Conservation (phyloP, 148 eudicot species). For the Cornus suecica region DNA sequence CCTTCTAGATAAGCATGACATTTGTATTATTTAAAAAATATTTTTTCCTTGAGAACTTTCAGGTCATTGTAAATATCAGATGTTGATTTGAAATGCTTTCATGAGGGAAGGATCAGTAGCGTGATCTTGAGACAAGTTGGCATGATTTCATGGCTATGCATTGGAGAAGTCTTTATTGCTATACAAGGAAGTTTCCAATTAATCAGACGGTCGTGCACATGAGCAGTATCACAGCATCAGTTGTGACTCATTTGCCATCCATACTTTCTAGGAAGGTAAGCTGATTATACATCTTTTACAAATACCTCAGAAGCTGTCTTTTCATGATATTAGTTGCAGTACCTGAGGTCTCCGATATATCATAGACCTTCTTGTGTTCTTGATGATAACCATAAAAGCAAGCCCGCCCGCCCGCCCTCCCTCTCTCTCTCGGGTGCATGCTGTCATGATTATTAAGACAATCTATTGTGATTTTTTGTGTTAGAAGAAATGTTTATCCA, state of each 20-base stretch:
- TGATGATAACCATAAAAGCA: neutral
- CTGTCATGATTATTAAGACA: neutral
- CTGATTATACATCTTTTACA: neutral
- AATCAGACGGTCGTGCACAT: slow-evolving; percentile 24
- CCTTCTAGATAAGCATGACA: neutral
- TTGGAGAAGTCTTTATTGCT: slow-evolving; percentile 22
- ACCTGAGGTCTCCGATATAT: neutral
- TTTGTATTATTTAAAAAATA: neutral
- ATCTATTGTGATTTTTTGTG: neutral
- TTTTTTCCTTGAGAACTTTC: neutral
- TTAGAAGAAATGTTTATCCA: neutral
- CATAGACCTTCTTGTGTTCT: neutral
- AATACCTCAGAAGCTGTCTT: neutral
- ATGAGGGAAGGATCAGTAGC: neutral
- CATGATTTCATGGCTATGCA: slow-evolving; percentile 33
- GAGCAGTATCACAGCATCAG: slow-evolving; percentile 21
- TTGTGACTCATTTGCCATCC: slow-evolving; percentile 20
- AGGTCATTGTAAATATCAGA: neutral
- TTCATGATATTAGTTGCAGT: neutral
- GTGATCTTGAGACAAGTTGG: slow-evolving; percentile 8
- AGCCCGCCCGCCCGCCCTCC: neutral
- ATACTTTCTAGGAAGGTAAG: slow-evolving; percentile 39
- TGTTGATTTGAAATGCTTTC: slow-evolving; percentile 4
- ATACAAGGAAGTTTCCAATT: slow-evolving; percentile 26
- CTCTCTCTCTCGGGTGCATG: too few species aligned